These are phyloP conservation scores for Albifimbria verrucaria DNA, from an alignment of 2,329 filamentous ascomycete genomes.

Conservation along the genomic window DNA sequence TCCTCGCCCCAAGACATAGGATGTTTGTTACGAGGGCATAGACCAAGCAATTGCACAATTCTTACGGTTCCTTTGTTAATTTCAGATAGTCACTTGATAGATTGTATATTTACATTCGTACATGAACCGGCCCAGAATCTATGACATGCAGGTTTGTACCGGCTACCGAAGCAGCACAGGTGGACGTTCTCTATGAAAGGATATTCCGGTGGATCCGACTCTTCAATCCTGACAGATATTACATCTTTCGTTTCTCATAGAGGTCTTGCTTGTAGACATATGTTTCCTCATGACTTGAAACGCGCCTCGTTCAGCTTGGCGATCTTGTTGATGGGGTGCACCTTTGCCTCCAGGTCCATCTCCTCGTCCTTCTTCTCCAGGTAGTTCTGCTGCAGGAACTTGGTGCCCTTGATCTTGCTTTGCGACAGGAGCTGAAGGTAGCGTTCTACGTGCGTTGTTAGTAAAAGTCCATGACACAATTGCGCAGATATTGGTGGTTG, in stretches of 20 bases:
- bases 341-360: slow-evolving; percentile 33
- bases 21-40: too few species aligned
- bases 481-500: slow-evolving; percentile 4
- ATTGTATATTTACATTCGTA: background rate
- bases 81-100: background rate
- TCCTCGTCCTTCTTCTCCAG: slow-evolving; percentile 48
- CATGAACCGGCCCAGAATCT: background rate
- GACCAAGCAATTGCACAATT: too few species aligned
- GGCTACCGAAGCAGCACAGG: background rate
- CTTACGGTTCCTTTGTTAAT: background rate
- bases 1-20: too few species aligned
- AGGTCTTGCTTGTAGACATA: background rate
- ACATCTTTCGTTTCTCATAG: background rate
- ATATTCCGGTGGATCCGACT: too few species aligned
- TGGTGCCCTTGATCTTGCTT: slow-evolving; percentile 73
- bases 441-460: slow-evolving; percentile 52
- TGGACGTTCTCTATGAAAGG: too few species aligned
- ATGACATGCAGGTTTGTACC: background rate
- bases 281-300: slow-evolving; percentile 23
- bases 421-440: slow-evolving; percentile 76
- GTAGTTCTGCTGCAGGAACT: slow-evolving; percentile 79
- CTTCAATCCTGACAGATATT: background rate
- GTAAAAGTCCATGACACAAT: slow-evolving; percentile 6
- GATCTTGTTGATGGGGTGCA: slow-evolving; percentile 37
- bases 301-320: slow-evolving; percentile 33